A percentile compares a stretch with the other conserved stretches of the same genome.
Conservation (phyloP, 495 filamentous ascomycete species). For the Tuber borchii region DNA sequence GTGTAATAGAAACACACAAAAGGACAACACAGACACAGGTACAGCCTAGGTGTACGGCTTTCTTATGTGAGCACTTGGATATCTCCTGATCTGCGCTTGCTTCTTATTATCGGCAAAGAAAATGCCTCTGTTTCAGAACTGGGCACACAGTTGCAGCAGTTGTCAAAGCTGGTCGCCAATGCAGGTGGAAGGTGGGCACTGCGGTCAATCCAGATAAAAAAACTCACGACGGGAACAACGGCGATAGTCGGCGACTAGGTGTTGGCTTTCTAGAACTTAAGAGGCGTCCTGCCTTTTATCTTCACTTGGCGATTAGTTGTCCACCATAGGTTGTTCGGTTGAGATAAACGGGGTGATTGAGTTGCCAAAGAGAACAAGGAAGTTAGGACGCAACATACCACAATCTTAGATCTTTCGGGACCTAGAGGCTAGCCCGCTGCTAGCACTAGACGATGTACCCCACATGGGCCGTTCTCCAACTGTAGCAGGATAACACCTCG, state of each 20-base stretch:
- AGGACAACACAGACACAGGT: conserved; percentile 22
- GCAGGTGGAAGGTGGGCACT: conserved; percentile 20
- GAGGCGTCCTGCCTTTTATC: conserved; percentile 20
- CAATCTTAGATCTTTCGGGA: conserved; percentile 33
- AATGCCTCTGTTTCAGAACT: conserved; percentile 32
- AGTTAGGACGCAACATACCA: conserved; percentile 20
- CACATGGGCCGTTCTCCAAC: conserved; percentile 26
- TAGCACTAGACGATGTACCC: conserved; percentile 18
- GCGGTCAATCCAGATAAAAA: conserved; percentile 22
- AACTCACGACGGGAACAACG: conserved; percentile 19
- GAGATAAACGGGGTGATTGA: conserved; percentile 25
- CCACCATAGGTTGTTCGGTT: conserved; percentile 17
- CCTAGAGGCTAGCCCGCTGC: conserved; percentile 2
- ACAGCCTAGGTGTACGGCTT: conserved; percentile 30
- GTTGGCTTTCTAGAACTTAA: conserved; percentile 15
- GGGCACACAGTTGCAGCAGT: conserved; percentile 17
- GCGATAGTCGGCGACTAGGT: conserved; percentile 31
- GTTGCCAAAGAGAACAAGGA: conserved; percentile 31
- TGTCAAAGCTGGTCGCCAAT: conserved; percentile 22
- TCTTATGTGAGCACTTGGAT: conserved; percentile 33
- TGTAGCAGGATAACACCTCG: conserved; percentile 17
- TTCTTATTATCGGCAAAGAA: conserved; percentile 33
- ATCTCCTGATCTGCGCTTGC: conserved; percentile 30
- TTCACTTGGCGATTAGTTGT: conserved; percentile 32
- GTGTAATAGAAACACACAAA: conserved; percentile 20